Base-by-base conservation (phyloP, 768 basidiomycete species). In the Lactifluus echinatus region DNA sequence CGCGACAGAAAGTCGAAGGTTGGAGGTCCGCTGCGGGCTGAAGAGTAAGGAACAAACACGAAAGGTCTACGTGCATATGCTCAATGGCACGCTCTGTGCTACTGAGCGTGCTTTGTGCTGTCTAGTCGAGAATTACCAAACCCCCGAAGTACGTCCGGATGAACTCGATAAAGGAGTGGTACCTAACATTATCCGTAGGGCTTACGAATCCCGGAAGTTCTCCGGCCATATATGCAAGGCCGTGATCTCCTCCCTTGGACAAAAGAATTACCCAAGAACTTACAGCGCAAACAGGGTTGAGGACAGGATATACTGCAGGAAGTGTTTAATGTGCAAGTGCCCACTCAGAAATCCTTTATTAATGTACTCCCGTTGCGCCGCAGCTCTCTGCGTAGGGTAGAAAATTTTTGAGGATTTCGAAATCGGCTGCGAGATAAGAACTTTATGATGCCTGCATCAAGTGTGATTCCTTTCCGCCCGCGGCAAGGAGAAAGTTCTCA, bases 81-180 rank as follows among this genome's bases (percentile, higher is more conserved):
- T 99, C 67, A 99, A 99, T 70, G 95, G 93, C 34, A 99, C 96
- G 3, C 79, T 99, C 44, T 96, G 93, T 65, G 96, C 96, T 1
- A 98, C 96, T 1, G 91, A 95, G 73, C 89, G 96, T 37, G 91
- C 96, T 1, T 75, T 98, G 19, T 98, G 95, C 72, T 98, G 96
- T 71, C 66, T 99, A 55, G 94, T 93, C n/a, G 96, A 99, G 74
- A 98, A 98, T 72, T 93, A 95, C 69, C 96, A 99, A 74, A 97
- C 93, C 0, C 79, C 88, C 0, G 93, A 96, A 49, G 94, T 95
- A 66, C 55, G 85, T 76, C 50, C 15, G 37, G n/a, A 26, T 44
- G 42, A 34, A 12, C 36, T 43, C 15, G 42, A 28, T 14, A 11
- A 24, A 6, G 15, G 4, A 4, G 2, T 11, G n/a, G 19, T 11